phyloP scores from a whole-genome alignment of 345 rosid genomes.

The Theobroma cacao region DNA sequence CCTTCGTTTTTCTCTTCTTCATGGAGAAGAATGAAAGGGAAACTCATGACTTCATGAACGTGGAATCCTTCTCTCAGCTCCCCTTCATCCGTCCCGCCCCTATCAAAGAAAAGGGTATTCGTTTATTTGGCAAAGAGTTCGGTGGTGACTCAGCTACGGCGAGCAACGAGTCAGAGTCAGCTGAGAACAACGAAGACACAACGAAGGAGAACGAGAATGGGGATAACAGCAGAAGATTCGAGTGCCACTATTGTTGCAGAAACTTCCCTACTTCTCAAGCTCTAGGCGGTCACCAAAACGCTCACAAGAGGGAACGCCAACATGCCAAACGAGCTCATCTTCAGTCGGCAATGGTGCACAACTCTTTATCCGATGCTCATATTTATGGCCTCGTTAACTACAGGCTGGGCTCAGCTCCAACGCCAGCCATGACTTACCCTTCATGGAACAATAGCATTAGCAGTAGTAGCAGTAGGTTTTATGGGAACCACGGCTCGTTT shows the following conservation, averaged over 20 bases:
- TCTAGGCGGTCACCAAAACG: constrained; percentile 98
- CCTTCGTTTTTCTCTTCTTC: not conserved
- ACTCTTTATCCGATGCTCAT: constrained; percentile 48
- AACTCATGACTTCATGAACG: constrained; percentile 65
- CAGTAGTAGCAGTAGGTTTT: constrained; percentile 39
- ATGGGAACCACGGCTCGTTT: constrained; percentile 38
- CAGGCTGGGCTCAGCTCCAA: constrained; percentile 37
- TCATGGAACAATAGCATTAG: constrained; percentile 51
- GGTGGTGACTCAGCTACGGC: constrained; percentile 26
- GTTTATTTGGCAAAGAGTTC: constrained; percentile 89
- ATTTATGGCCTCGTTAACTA: constrained; percentile 59
- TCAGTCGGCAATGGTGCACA: constrained; percentile 65
- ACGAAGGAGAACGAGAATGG: constrained; percentile 30
- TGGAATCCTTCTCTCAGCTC: constrained; percentile 53
- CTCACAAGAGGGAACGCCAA: constrained; percentile 97
- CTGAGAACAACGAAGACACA: constrained; percentile 37
- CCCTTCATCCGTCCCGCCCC: constrained; percentile 70
- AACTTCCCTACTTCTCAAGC: constrained; percentile 99
- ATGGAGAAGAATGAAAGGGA: constrained; percentile 39
- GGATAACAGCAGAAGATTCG: constrained; percentile 66
- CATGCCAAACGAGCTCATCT: constrained; percentile 84
- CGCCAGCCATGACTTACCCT: constrained; percentile 40
- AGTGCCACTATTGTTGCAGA: constrained; percentile 92
- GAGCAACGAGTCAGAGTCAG: constrained; percentile 28
- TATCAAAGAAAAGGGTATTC: constrained; percentile 48